phyloP scores from a whole-genome alignment of 192 early-diverging fungal genomes.

The Haplosporangium gracile region DNA sequence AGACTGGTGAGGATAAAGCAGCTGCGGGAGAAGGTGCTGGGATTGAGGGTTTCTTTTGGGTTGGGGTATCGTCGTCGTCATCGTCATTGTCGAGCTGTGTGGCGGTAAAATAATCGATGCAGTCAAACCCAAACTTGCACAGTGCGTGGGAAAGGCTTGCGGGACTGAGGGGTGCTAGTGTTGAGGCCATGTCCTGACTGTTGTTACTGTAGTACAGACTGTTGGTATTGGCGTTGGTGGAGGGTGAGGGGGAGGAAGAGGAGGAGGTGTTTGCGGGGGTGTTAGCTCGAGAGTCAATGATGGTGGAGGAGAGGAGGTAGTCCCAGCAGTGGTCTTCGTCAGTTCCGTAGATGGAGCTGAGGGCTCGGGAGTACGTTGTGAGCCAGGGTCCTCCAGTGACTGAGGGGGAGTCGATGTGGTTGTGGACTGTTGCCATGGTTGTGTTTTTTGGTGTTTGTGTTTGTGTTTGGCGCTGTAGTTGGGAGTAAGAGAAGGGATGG shows the following conservation, averaged over 20 bases:
- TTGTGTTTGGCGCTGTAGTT: background rate
- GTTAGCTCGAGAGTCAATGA: constrained; percentile 7
- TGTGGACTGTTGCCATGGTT: constrained; percentile 28
- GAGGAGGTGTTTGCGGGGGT: background rate
- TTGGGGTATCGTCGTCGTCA: constrained; percentile 18
- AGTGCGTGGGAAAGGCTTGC: constrained; percentile 35
- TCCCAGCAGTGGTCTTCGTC: constrained; percentile 49
- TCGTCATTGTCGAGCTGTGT: constrained; percentile 14
- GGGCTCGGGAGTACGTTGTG: constrained; percentile 38
- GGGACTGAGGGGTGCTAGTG: constrained; percentile 16
- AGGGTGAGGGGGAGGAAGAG: too few relatives aligned
- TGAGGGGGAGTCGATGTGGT: constrained; percentile 16
- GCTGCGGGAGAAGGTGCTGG: constrained; percentile 1
- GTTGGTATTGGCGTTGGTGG: background rate
- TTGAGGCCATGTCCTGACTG: background rate
- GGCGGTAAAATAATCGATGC: constrained; percentile 48
- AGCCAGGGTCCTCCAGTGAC: constrained; percentile 19
- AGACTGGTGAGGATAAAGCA: background rate
- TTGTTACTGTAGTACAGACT: background rate
- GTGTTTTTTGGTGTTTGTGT: background rate
- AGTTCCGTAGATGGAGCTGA: constrained; percentile 46
- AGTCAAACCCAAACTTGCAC: constrained; percentile 53
- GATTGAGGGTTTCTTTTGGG: constrained; percentile 4
- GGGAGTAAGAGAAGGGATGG: background rate
- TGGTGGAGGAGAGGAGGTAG: constrained; percentile 31